Percentiles rank a stretch among this genome's conserved stretches.
phyloP scores from a whole-genome alignment of 2,329 filamentous ascomycete genomes.

The Fusarium xylarioides region DNA sequence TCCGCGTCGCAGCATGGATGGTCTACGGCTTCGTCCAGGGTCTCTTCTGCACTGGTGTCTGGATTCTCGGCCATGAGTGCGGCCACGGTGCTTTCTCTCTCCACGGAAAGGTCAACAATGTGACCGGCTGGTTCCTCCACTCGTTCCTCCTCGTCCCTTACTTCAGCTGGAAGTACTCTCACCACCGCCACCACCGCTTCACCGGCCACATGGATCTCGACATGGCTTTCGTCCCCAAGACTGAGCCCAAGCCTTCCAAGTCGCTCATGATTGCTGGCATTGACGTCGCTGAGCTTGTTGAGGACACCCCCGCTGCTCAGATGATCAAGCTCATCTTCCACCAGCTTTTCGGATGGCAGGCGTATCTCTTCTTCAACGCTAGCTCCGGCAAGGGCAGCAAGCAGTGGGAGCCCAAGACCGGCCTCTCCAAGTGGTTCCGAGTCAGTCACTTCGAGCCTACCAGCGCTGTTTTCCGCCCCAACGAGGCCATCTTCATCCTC shows the following conservation, averaged over 20 bases:
- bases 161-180: slow-evolving; percentile 77
- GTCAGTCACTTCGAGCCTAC: slow-evolving; percentile 69
- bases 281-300: slow-evolving; percentile 63
- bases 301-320: slow-evolving; percentile 69
- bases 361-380: slow-evolving; percentile 70
- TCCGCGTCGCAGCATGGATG: slow-evolving; percentile 61
- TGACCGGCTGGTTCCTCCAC: slow-evolving; percentile 72
- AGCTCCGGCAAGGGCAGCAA: slow-evolving; percentile 59
- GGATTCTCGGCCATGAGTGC: slow-evolving; percentile 77
- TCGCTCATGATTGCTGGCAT: slow-evolving; percentile 49
- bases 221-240: slow-evolving; percentile 69
- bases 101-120: slow-evolving; percentile 65
- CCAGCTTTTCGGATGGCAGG: slow-evolving; percentile 72
- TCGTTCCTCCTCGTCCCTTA: slow-evolving; percentile 73
- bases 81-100: slow-evolving; percentile 75
- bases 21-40: slow-evolving; percentile 72
- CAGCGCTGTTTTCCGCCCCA: slow-evolving; percentile 67
- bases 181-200: slow-evolving; percentile 75
- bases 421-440: slow-evolving; percentile 51
- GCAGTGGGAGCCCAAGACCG: slow-evolving; percentile 51
- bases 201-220: slow-evolving; percentile 75
- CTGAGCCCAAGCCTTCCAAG: slow-evolving; percentile 49
- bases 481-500: slow-evolving; percentile 64
- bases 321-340: slow-evolving; percentile 65
- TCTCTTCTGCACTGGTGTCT: slow-evolving; percentile 72